A percentile compares a stretch with the other conserved stretches of the same genome.
phyloP scores from a whole-genome alignment of 768 basidiomycete species.

The Trametopsis cervina region DNA sequence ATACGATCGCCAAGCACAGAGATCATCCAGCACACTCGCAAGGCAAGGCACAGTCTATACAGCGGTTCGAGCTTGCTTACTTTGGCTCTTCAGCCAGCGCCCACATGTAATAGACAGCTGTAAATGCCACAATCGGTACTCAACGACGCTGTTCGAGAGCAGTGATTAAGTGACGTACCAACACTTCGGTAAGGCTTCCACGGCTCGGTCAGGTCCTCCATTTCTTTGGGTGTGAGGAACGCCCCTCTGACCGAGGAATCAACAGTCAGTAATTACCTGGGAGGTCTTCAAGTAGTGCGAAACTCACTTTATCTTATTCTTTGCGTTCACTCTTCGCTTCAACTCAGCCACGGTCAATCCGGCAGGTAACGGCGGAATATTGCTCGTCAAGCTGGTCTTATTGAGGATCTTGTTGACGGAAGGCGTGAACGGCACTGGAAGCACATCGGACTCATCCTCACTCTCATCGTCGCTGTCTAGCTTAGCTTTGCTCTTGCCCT shows the following conservation, averaged over 20 bases:
- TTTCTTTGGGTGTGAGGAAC: conserved; percentile 72
- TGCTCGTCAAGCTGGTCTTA: conserved; percentile 21
- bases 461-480: conserved; percentile 6
- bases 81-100: conserved; percentile 40
- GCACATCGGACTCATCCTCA: conserved; percentile 10
- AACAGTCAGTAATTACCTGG: too few species aligned
- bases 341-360: conserved; percentile 52
- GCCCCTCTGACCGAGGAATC: conserved; percentile 42
- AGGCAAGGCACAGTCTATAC: too few species aligned
- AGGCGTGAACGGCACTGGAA: conserved; percentile 61
- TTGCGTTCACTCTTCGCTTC: conserved; percentile 55
- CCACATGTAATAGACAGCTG: conserved; percentile 89
- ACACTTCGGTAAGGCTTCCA: conserved; percentile 84
- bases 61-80: too few species aligned
- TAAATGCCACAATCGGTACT: conserved; percentile 6
- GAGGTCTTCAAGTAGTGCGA: too few species aligned
- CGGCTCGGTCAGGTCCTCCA: conserved; percentile 64
- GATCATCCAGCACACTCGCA: too few species aligned
- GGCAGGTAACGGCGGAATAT: conserved; percentile 41
- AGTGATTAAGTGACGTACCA: conserved; percentile 35
- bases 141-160: conserved; percentile 1
- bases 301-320: conserved; percentile 67
- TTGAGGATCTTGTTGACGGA: conserved; percentile 53
- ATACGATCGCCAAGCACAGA: too few species aligned
- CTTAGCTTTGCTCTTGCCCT: conserved; percentile 16